Percentiles rank a stretch among this genome's conserved stretches.
Conservation (phyloP, 2,329 filamentous ascomycete genomes). For the Xylaria sp. region DNA sequence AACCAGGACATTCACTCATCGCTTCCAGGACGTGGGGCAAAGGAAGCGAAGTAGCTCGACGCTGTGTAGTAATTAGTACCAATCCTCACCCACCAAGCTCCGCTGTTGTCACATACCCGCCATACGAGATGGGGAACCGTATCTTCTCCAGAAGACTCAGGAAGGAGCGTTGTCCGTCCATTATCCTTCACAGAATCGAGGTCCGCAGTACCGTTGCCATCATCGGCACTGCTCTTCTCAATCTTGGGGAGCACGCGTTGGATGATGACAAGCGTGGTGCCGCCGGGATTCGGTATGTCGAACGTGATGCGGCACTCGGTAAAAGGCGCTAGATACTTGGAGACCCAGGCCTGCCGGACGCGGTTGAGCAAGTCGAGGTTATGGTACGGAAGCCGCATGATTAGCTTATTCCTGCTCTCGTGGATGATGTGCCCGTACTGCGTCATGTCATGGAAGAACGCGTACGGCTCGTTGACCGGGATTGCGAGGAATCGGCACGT, state of each 20-base stretch:
- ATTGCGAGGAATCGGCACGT: conserved; percentile 24
- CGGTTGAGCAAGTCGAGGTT: conserved; percentile 11
- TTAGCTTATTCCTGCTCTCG: conserved; percentile 33
- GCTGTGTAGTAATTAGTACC: conserved; percentile 11
- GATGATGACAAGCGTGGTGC: conserved; percentile 47
- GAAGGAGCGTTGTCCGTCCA: not conserved
- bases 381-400: conserved; percentile 24
- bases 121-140: not conserved
- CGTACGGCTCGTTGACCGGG: conserved; percentile 4
- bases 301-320: conserved; percentile 33
- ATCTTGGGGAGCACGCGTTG: conserved; percentile 5
- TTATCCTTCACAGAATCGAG: not conserved
- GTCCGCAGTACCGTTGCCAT: not conserved
- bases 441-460: conserved; percentile 26
- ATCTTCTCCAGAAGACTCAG: not conserved
- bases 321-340: conserved; percentile 34
- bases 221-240: not conserved
- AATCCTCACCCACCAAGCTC: not conserved
- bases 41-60: conserved; percentile 26
- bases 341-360: conserved; percentile 38
- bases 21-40: not conserved
- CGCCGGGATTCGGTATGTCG: conserved; percentile 10
- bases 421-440: conserved; percentile 33
- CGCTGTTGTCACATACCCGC: conserved; percentile 8
- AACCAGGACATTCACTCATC: too few relatives aligned